These are phyloP conservation scores for Acer saccharum DNA, from an alignment of 345 rosid genomes.

Conservation along the genomic window DNA sequence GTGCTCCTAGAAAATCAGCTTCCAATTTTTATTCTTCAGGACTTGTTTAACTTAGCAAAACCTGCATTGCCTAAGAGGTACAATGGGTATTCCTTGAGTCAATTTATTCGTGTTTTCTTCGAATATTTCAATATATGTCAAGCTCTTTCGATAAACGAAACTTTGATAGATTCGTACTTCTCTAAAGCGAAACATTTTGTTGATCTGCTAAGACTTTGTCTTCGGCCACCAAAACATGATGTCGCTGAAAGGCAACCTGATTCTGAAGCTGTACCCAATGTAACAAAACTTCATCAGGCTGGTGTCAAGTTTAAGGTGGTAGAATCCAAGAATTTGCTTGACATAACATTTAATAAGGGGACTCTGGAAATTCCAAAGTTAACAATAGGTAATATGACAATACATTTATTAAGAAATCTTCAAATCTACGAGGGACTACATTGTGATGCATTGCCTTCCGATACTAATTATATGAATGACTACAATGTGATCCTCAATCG, in stretches of 20 bases:
- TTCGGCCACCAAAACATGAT: neutral
- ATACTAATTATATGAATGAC: neutral
- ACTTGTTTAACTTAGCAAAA: neutral
- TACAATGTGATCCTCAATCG: neutral
- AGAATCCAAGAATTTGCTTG: neutral
- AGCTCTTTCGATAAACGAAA: neutral
- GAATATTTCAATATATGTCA: no score
- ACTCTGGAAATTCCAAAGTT: constrained; percentile 16
- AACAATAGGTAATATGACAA: rapidly evolving
- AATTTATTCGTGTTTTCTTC: neutral
- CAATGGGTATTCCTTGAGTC: neutral
- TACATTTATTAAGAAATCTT: constrained; percentile 14
- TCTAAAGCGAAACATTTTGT: constrained; percentile 4
- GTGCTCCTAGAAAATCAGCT: neutral
- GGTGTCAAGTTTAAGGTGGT: neutral
- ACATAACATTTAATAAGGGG: constrained; percentile 23
- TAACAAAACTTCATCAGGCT: neutral
- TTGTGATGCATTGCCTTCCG: neutral
- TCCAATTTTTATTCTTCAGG: constrained; percentile 23
- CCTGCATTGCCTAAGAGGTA: neutral
- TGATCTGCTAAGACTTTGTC: neutral
- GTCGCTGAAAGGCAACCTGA: neutral
- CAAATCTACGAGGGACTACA: constrained; percentile 3
- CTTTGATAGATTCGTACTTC: neutral
- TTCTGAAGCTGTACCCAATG: neutral